These are phyloP conservation scores for Lathyrus aphaca DNA, from an alignment of 306 rosid species.

Conservation along the genomic window DNA sequence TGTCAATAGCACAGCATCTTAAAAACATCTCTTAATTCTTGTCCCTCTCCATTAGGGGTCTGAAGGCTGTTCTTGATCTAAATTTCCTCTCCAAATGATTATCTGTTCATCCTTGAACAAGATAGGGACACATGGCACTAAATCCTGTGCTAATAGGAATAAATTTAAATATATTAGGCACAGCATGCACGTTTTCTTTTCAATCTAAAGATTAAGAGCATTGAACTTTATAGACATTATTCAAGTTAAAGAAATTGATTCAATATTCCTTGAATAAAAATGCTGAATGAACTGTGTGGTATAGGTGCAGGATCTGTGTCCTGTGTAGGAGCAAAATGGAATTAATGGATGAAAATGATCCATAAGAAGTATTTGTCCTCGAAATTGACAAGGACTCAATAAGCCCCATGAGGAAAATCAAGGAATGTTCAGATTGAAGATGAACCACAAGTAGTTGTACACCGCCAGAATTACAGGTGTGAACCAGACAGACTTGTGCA, in stretches of 20 bases:
- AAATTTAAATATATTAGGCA: slow-evolving; percentile 13
- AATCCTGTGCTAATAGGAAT: slow-evolving; percentile 56
- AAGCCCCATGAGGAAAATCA: neutral
- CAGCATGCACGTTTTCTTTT: slow-evolving; percentile 14
- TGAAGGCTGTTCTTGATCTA: slow-evolving; percentile 39
- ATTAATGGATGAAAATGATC: neutral
- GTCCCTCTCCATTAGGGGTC: slow-evolving; percentile 26
- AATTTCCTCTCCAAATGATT: slow-evolving; percentile 85
- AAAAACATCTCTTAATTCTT: neutral
- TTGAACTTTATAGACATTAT: slow-evolving; percentile 7
- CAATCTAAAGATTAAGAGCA: slow-evolving; percentile 4
- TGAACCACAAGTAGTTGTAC: neutral
- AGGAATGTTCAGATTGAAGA: neutral
- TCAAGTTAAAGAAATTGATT: no score
- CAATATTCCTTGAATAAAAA: no score
- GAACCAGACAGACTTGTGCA: neutral
- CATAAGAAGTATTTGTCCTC: neutral
- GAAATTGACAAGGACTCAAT: neutral
- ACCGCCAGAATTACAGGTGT: neutral
- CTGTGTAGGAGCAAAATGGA: no score
- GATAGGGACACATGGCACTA: slow-evolving; percentile 84
- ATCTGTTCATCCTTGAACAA: slow-evolving; percentile 90
- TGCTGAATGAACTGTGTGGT: no score
- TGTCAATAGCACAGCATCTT: slow-evolving; percentile 18
- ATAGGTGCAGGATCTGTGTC: no score